These are phyloP conservation scores for Tricholoma matsutake DNA, from an alignment of 768 basidiomycete species.

Conservation along the genomic window DNA sequence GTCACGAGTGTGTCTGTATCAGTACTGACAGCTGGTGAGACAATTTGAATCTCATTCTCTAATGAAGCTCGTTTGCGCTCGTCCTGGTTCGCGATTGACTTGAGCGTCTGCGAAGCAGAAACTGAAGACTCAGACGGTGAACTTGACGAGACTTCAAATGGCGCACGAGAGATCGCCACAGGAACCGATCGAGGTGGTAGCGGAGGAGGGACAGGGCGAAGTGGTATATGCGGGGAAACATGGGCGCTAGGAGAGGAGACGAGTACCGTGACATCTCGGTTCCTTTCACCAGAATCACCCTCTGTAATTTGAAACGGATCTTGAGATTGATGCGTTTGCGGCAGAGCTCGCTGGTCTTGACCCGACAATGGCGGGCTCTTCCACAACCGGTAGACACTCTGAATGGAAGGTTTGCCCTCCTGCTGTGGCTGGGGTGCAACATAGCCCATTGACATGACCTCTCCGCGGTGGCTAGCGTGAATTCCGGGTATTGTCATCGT, in stretches of 20 bases:
- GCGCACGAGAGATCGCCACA: slow-evolving; percentile 25
- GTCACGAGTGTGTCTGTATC: background rate
- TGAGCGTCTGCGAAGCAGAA: slow-evolving; percentile 50
- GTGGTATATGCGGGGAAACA: slow-evolving; percentile 36
- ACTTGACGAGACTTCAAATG: slow-evolving; percentile 23
- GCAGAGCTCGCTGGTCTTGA: slow-evolving; percentile 12
- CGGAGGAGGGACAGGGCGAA: slow-evolving; percentile 44
- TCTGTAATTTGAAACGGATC: slow-evolving; percentile 9
- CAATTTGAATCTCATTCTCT: slow-evolving; percentile 4
- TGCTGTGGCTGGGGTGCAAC: slow-evolving; percentile 45
- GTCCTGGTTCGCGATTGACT: slow-evolving; percentile 52
- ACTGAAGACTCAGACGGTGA: slow-evolving; percentile 30
- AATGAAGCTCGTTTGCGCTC: slow-evolving; percentile 26
- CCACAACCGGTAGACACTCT: slow-evolving; percentile 74
- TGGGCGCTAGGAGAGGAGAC: slow-evolving; percentile 1
- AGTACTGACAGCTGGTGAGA: slow-evolving; percentile 1
- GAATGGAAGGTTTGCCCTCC: slow-evolving; percentile 48
- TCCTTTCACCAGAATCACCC: slow-evolving; percentile 1
- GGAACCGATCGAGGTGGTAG: slow-evolving; percentile 44
- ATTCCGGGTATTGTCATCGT: slow-evolving; percentile 89
- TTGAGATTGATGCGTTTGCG: slow-evolving; percentile 9
- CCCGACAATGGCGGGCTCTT: slow-evolving; percentile 43
- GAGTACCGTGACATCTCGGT: slow-evolving; percentile 2
- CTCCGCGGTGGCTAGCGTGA: slow-evolving; percentile 79
- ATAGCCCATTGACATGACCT: slow-evolving; percentile 84